Base-by-base conservation (phyloP, 2,329 filamentous ascomycete species). In the Apiospora arundinis region DNA sequence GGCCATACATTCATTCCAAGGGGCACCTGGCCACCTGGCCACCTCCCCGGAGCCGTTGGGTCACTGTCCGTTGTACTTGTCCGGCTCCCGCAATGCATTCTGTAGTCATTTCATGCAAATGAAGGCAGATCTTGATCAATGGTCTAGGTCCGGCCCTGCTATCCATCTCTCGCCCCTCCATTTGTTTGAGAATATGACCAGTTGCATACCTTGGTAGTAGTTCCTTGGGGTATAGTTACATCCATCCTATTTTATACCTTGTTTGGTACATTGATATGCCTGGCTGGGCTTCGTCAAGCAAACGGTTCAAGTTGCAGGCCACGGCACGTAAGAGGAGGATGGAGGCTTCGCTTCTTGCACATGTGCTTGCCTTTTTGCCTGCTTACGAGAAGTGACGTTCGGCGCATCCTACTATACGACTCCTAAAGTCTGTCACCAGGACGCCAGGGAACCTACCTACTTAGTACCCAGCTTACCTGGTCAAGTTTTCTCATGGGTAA, bases 51-150 rank as follows among this genome's bases (percentile, higher is more conserved):
- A 1, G n/a, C 25, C 16, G 25, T 14, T 4, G n/a, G 46, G 23
- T 28, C 8, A 25, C 28, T 32, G 25, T 7, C 52, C 14, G 25
- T 60, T 60, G 52, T 21, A 37, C 18, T 37, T 60, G 52, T 32
- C 52, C 37, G 32, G 32, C 56, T 63, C 56, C 56, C 56, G 18
- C 32, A 37, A 63, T 63, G 56, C 32, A n/a, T 40, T 40, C 21
- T n/a, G 56, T 40, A 21, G 56, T 40, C 21, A 37, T 40, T 63
- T 63, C 56, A 63, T 63, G 56, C 56, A 63, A 63, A 40, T 40
- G 56, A 40, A 40, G n/a, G 8, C 56, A 40, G 56, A 63, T 63
- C 56, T 63, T 63, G 56, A 40, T 37, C 32, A 40, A 23, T 14
- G 56, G 56, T 37, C 28, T 60, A n/a, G 52, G 28, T 60, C 14